Percentiles rank a stretch among this genome's conserved stretches.
phyloP scores from a whole-genome alignment of 2,329 filamentous ascomycete genomes.

The Dactylellina haptotyla region DNA sequence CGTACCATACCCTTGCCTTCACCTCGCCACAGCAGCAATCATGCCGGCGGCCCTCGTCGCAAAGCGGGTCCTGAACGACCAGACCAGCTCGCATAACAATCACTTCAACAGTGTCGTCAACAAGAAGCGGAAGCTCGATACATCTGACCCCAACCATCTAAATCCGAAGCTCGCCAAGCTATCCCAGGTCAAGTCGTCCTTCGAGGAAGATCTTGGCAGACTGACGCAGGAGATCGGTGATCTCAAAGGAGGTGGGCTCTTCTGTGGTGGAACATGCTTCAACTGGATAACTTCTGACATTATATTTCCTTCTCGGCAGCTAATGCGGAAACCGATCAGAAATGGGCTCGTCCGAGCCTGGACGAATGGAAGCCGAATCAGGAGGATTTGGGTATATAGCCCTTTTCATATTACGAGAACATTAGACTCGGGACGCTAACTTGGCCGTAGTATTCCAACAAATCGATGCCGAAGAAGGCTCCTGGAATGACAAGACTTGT shows the following conservation, averaged over 20 bases:
- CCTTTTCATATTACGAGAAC: background rate
- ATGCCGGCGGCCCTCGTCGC: conserved; percentile 43
- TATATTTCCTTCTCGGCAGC: conserved; percentile 11
- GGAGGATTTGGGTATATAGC: conserved; percentile 70
- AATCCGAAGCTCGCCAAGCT: conserved; percentile 55
- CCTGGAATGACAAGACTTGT: conserved; percentile 75
- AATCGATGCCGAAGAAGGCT: conserved; percentile 93
- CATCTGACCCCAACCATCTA: conserved; percentile 60
- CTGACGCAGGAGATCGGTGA: conserved; percentile 91
- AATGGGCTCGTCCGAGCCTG: conserved; percentile 78
- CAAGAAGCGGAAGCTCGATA: conserved; percentile 53
- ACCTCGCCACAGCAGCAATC: conserved; percentile 5
- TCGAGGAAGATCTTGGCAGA: conserved; percentile 96
- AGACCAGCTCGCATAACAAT: conserved; percentile 45
- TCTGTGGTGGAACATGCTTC: background rate
- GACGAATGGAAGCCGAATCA: conserved; percentile 70
- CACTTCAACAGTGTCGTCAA: conserved; percentile 51
- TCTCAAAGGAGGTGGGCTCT: conserved; percentile 70
- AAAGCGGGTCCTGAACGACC: conserved; percentile 52
- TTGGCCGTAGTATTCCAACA: conserved; percentile 75
- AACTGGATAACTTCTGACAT: background rate
- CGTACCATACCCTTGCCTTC: background rate
- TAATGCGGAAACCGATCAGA: conserved; percentile 91
- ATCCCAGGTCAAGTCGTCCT: conserved; percentile 83
- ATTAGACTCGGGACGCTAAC: conserved; percentile 3